These are phyloP conservation scores for Starmera dryadoides DNA, from an alignment of 805 yeast species.

Conservation along the genomic window DNA sequence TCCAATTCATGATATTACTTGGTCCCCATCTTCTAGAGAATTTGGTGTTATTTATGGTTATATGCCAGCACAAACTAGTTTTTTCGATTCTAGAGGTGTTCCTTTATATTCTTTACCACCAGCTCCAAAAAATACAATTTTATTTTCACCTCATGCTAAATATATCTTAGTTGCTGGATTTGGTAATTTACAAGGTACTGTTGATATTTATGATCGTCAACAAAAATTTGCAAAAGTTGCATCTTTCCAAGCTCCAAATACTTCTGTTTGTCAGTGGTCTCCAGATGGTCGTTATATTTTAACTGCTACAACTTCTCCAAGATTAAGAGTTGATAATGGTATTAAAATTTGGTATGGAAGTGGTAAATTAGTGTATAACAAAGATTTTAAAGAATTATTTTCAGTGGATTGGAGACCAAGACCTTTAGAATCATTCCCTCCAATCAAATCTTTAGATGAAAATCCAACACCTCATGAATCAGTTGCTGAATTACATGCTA, in stretches of 20 bases:
- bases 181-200: conserved; percentile 95
- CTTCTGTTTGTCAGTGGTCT: conserved; percentile 96
- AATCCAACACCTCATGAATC: conserved; percentile 67
- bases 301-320: conserved; percentile 96
- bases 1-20: conserved; percentile 93
- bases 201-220: conserved; percentile 90
- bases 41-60: conserved; percentile 96
- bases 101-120: conserved; percentile 76
- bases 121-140: conserved; percentile 81
- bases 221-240: conserved; percentile 74
- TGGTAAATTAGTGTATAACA: conserved; percentile 72
- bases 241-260: conserved; percentile 85
- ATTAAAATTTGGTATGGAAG: conserved; percentile 88
- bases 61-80: conserved; percentile 95
- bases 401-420: conserved; percentile 80
- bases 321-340: conserved; percentile 95
- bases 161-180: conserved; percentile 93
- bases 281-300: conserved; percentile 92
- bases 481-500: conserved; percentile 47
- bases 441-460: conserved; percentile 31
- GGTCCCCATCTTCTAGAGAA: conserved; percentile 96
- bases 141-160: conserved; percentile 91
- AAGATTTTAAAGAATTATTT: conserved; percentile 76
- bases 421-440: conserved; percentile 24
- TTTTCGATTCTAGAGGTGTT: conserved; percentile 92